Evolutionary conservation across 495 filamentous ascomycete species (phyloP).

Genomic region (Hyaloscypha finlandica): DNA sequence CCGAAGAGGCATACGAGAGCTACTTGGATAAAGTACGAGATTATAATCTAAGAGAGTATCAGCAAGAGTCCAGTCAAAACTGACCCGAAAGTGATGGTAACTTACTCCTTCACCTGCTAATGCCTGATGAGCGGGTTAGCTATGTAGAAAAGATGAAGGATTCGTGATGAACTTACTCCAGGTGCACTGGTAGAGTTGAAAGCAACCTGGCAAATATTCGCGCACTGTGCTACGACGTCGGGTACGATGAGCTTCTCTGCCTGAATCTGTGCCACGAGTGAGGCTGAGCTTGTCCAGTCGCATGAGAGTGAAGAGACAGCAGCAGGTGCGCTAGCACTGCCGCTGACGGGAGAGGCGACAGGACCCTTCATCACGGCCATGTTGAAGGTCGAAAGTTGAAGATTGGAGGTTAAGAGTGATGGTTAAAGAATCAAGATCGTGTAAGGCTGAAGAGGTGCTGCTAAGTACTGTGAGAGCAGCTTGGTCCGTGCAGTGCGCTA

Average conservation of each 20-base stretch:
- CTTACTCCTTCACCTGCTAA: neutral
- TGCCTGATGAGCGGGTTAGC: neutral
- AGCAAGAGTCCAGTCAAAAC: neutral
- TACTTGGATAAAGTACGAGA: neutral
- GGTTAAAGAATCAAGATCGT: neutral
- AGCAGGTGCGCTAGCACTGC: neutral
- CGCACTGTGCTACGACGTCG: neutral
- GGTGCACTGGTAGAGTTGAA: neutral
- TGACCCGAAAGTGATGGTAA: neutral
- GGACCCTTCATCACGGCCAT: neutral
- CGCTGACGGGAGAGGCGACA: neutral
- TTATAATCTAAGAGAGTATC: neutral
- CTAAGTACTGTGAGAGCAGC: neutral
- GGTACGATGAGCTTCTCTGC: neutral
- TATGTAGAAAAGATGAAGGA: neutral
- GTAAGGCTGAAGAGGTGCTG: neutral
- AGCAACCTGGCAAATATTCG: neutral
- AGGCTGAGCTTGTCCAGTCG: neutral
- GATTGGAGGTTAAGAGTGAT: neutral
- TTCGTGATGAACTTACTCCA: neutral
- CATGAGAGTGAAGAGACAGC: neutral
- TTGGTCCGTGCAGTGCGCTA: neutral
- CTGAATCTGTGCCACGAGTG: neutral
- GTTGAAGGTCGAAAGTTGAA: neutral
- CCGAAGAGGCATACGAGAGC: neutral